Conservation (phyloP, 441 rosid species). For the Eruca vesicaria region DNA sequence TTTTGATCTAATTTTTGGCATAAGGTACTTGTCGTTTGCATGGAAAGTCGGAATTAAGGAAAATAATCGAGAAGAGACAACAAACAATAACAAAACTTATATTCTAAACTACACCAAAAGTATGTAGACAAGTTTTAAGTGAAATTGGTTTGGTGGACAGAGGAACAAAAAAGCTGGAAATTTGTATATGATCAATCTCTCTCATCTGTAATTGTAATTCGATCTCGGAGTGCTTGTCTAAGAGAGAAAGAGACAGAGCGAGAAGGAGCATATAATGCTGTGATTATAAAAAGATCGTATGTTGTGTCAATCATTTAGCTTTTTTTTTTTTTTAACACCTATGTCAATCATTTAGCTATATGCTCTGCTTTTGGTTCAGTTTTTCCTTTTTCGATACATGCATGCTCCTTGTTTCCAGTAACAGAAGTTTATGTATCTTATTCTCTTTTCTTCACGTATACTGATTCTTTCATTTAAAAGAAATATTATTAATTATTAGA, state of each 20-base stretch:
- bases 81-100: conserved; percentile 27
- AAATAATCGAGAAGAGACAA: conserved; percentile 29
- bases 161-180: conserved; percentile 51
- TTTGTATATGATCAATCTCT: conserved; percentile 26
- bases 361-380: conserved; percentile 27
- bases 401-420: conserved; percentile 19
- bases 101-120: conserved; percentile 30
- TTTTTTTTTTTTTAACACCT: too few species aligned
- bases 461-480: background rate
- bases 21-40: background rate
- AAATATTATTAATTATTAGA: background rate
- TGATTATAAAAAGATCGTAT: conserved; percentile 29
- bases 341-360: conserved; percentile 29
- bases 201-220: conserved; percentile 33
- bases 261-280: conserved; percentile 29
- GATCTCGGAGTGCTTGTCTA: conserved; percentile 40
- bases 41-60: conserved; percentile 20
- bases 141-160: conserved; percentile 41
- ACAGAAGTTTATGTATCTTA: conserved; percentile 28
- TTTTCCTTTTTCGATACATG: conserved; percentile 32
- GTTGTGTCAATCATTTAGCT: conserved; percentile 33
- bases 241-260: conserved; percentile 26
- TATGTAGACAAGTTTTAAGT: conserved; percentile 18
- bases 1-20: background rate
- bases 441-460: background rate